Conservation (phyloP, 1,284 basidiomycete genomes). For the Gomphus bonarii region DNA sequence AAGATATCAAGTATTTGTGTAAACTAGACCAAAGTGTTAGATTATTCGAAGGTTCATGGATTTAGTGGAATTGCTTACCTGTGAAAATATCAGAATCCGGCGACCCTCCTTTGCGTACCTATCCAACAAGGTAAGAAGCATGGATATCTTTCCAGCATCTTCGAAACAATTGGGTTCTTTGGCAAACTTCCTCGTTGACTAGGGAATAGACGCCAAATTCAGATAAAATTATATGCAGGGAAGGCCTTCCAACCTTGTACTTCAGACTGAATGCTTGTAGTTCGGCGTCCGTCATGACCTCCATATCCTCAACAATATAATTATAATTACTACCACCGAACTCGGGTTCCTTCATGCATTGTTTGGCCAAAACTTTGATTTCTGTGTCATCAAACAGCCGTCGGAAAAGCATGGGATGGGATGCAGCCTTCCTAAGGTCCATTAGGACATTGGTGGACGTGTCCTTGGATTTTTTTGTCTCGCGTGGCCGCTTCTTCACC, state of each 20-base stretch:
- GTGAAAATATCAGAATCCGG: constrained; percentile 89
- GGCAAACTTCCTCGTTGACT: constrained; percentile 76
- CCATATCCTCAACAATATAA: constrained; percentile 85
- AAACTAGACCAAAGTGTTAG: constrained; percentile 43
- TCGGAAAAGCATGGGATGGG: constrained; percentile 94
- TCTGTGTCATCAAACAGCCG: constrained; percentile 72
- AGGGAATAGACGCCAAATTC: constrained; percentile 9
- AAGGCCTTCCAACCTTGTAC: constrained; percentile 56
- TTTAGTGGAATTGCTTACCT: constrained; percentile 36
- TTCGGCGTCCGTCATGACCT: constrained; percentile 93
- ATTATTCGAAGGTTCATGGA: neutral
- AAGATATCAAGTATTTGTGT: constrained; percentile 93
- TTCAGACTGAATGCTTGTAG: constrained; percentile 72
- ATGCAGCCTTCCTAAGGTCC: constrained; percentile 92
- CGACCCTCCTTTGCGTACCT: constrained; percentile 64
- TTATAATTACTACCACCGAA: constrained; percentile 75
- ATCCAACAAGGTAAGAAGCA: constrained; percentile 63
- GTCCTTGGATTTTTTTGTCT: constrained; percentile 40
- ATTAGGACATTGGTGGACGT: constrained; percentile 87
- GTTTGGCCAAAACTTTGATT: constrained; percentile 68
- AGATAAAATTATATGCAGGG: neutral
- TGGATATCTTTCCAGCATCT: constrained; percentile 83
- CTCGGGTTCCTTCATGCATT: constrained; percentile 85
- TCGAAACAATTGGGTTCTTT: constrained; percentile 72
- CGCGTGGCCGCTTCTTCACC: constrained; percentile 13